Base-by-base conservation (phyloP, 305 asterid species). In the Fraxinus dipetala region DNA sequence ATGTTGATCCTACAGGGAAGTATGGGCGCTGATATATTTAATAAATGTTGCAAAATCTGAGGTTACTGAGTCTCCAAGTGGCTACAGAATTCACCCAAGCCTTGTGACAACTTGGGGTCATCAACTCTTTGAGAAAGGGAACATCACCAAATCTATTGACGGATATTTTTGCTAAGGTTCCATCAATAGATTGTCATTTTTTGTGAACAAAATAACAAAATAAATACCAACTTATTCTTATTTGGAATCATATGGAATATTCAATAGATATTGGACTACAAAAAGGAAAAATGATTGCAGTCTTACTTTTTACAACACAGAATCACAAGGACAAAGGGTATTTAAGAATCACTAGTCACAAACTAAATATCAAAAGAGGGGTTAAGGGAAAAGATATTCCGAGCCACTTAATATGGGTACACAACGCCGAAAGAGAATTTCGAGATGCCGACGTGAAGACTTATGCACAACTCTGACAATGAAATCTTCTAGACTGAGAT, bases 61-160 rank as follows among this genome's bases (percentile, higher is more conserved):
- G 87, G 82, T 40, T 69, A 78, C 35, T 8, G 34, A 38, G 78
- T 24, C 69, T 79, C 26, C 85, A 34, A 76, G 83, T 70, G 75
- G 84, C 80, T 61, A 6, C 6, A 16, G 73, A 54, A 75, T 75
- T 65, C 31, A 36, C 80, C 43, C 76, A 32, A 14, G 26, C 26
- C 45, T 6, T 13, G 76, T 70, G 76, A 70, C 43, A 70, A 32
- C 43, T 14, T 70, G 76, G 34, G 43, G 76, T 30, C 26, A 6
- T 31, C 26, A 70, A 70, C 5, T 70, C 76, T 31, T 70, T 31
- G 26, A 70, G 76, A 30, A 67, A 32, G 76, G 76, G 76, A 70
- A 16, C 45, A 32, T 70, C 45, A 32, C 4, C 45, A 32, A 24
- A 31, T 32, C 45, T 3, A 32, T 70, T 70, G 76, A 70, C 16